Evolutionary conservation across 768 basidiomycete species (phyloP).

Genomic region (Lyophyllum atratum): DNA sequence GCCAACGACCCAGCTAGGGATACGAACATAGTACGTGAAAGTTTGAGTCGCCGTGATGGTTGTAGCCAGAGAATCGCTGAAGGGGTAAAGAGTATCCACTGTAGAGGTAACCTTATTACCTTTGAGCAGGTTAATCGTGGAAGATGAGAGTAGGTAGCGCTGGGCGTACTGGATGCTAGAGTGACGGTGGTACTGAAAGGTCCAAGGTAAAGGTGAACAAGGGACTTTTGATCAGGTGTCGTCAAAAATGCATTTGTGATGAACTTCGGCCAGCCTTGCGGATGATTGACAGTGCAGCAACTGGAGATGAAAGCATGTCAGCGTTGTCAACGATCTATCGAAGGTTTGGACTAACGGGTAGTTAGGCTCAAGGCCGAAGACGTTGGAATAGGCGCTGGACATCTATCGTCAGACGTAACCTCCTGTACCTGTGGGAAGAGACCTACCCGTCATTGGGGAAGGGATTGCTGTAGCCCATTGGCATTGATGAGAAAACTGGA

Average conservation of each 20-base stretch:
- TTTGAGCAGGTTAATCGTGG: conserved; percentile 12
- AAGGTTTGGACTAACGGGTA: conserved; percentile 36
- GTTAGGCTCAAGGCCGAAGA: conserved; percentile 49
- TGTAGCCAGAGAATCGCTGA: conserved; percentile 45
- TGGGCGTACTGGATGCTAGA: conserved; percentile 35
- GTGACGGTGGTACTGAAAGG: conserved; percentile 43
- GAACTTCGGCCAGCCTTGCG: conserved; percentile 56
- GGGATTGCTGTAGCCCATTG: conserved; percentile 38
- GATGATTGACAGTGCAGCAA: conserved; percentile 52
- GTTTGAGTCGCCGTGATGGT: conserved; percentile 40
- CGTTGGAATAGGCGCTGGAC: conserved; percentile 43
- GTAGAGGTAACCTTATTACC: conserved; percentile 41
- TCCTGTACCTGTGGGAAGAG: conserved; percentile 9
- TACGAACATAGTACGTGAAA: conserved; percentile 47
- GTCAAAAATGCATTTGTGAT: conserved; percentile 50
- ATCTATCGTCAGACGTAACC: conserved; percentile 13
- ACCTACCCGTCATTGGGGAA: conserved; percentile 53
- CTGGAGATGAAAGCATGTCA: conserved; percentile 19
- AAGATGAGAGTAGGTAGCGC: neutral
- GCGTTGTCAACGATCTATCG: neutral
- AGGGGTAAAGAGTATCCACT: conserved; percentile 50
- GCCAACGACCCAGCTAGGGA: conserved; percentile 48
- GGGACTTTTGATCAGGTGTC: conserved; percentile 38
- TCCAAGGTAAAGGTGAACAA: conserved; percentile 49
- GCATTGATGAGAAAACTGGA: neutral